phyloP scores from a whole-genome alignment of 768 basidiomycete species.

The Amanita pallidorosea region DNA sequence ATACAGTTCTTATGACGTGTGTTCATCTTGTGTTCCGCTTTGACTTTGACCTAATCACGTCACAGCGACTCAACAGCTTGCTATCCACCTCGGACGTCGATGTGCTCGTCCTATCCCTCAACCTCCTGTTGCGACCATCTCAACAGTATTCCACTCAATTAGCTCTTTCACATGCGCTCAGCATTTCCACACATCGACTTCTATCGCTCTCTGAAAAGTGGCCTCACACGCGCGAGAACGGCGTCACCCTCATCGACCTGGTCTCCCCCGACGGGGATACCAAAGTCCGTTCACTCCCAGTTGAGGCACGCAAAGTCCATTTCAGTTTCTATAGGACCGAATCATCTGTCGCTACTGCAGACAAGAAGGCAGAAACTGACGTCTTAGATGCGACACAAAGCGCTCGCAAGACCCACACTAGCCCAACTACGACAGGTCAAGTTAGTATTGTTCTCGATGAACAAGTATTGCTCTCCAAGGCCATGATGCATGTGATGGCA shows the following conservation, averaged over 20 bases:
- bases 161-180: conserved; percentile 73
- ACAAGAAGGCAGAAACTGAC: conserved; percentile 36
- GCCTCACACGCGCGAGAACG: conserved; percentile 73
- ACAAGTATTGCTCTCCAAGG: conserved; percentile 45
- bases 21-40: neutral
- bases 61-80: conserved; percentile 81
- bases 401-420: conserved; percentile 33
- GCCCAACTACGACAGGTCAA: conserved; percentile 32
- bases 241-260: conserved; percentile 66
- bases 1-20: conserved; percentile 92
- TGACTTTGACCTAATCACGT: conserved; percentile 7
- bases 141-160: conserved; percentile 91
- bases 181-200: conserved; percentile 71
- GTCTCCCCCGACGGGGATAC: conserved; percentile 41
- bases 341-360: conserved; percentile 27
- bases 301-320: conserved; percentile 68
- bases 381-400: conserved; percentile 26
- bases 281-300: conserved; percentile 52
- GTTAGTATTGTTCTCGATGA: conserved; percentile 54
- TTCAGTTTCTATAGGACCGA: conserved; percentile 75
- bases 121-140: conserved; percentile 82
- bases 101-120: conserved; percentile 72
- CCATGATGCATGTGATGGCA: conserved; percentile 67
- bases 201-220: conserved; percentile 79
- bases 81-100: conserved; percentile 86